Conservation (phyloP, 2,329 filamentous ascomycete genomes). For the Fusarium nurragi region DNA sequence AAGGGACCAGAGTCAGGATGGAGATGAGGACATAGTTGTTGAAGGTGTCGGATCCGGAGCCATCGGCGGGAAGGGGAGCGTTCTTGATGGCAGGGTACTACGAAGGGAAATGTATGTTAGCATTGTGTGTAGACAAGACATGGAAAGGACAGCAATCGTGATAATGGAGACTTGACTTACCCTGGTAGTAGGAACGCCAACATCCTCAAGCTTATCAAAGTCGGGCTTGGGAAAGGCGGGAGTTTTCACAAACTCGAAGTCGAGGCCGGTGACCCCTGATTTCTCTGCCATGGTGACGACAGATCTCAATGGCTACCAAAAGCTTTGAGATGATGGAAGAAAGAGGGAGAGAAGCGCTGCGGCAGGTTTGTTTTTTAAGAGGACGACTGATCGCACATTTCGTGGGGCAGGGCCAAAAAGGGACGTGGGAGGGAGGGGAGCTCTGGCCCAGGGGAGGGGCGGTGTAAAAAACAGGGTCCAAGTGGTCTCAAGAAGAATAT, state of each 20-base stretch:
- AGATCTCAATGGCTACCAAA: constrained; percentile 42
- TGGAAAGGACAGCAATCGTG: constrained; percentile 32
- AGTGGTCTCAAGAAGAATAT: background rate
- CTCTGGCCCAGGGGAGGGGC: constrained; percentile 33
- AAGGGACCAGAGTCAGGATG: constrained; percentile 75
- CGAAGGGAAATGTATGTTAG: background rate
- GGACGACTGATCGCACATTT: constrained; percentile 19
- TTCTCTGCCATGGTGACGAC: constrained; percentile 49
- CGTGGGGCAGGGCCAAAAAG: constrained; percentile 32
- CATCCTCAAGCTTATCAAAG: constrained; percentile 74
- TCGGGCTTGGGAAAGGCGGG: constrained; percentile 59
- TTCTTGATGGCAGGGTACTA: constrained; percentile 81
- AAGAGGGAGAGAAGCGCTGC: constrained; percentile 19
- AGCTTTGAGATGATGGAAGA: constrained; percentile 30
- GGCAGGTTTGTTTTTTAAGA: constrained; percentile 37
- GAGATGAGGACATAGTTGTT: constrained; percentile 81
- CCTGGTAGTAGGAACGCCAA: constrained; percentile 54
- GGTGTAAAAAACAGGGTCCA: constrained; percentile 30
- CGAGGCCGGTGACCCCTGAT: constrained; percentile 46
- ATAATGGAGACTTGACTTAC: constrained; percentile 45
- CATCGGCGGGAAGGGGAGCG: constrained; percentile 91
- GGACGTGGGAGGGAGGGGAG: constrained; percentile 14
- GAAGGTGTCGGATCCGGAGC: constrained; percentile 84
- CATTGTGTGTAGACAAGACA: background rate
- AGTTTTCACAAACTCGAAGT: constrained; percentile 57